Conservation (phyloP, 176 grass and related monocot genomes). For the Elymus sibiricus region DNA sequence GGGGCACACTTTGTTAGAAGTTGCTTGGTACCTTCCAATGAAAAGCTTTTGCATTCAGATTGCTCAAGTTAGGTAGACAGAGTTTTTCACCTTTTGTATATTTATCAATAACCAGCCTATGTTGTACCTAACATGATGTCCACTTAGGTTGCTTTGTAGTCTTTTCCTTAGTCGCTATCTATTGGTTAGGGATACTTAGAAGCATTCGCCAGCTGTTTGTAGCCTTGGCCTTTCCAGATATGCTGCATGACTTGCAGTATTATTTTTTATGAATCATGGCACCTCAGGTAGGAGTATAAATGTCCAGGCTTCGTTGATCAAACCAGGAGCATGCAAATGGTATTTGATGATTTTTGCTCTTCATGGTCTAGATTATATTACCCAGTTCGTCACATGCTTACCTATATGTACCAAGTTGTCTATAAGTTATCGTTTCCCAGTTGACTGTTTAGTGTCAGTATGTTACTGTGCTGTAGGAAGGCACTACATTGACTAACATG, state of each 20-base stretch:
- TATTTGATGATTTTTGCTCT: neutral
- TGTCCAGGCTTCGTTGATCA: neutral
- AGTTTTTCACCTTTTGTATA: constrained; percentile 22
- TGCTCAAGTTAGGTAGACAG: constrained; percentile 32
- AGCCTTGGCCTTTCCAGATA: constrained; percentile 9
- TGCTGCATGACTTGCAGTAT: constrained; percentile 2
- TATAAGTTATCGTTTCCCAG: neutral
- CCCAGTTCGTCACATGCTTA: neutral
- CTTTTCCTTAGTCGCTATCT: constrained; percentile 37
- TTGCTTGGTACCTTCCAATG: constrained; percentile 33
- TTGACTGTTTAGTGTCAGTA: neutral
- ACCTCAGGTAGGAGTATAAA: neutral
- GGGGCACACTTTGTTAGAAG: constrained; percentile 25
- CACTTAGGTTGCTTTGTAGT: constrained; percentile 30
- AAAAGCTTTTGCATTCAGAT: constrained; percentile 32
- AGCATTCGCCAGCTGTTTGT: constrained; percentile 12
- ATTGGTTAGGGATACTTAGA: constrained; percentile 35
- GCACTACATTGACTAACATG: neutral
- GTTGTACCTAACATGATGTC: constrained; percentile 41
- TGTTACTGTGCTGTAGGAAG: constrained; percentile 7
- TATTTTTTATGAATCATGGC: constrained; percentile 13
- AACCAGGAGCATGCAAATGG: neutral
- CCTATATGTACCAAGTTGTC: neutral
- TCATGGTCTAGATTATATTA: neutral
- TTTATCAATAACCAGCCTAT: constrained; percentile 28